Percentiles rank a stretch among this genome's conserved stretches.
Conservation (phyloP, 306 rosid genomes). For the barrel medic (Medicago truncatula) region MtrunA17r5.0-ANR NC_053046.1:18773501-18774000, state of each 20-base stretch:
- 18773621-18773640: too few species aligned
- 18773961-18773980: slow-evolving; percentile 18
- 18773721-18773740: slow-evolving; percentile 36
- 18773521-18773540: too few species aligned
- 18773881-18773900: slow-evolving; percentile 16
- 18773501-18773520: too few species aligned
- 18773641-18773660: too few species aligned
- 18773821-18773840: slow-evolving; percentile 34
- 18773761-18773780: slow-evolving; percentile 33
- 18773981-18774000: too few species aligned
- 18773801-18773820: slow-evolving; percentile 19
- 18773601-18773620: too few species aligned
- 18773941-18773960: background rate
- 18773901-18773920: slow-evolving; percentile 3
- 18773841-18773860: background rate
- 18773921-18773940: slow-evolving; percentile 4
- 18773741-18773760: slow-evolving; percentile 39
- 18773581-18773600: too few species aligned
- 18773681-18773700: too few species aligned
- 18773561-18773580: too few species aligned
- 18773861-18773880: background rate
- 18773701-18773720: slow-evolving; percentile 33
- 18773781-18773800: slow-evolving; percentile 46
- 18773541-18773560: too few species aligned
- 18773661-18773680: too few species aligned